Evolutionary conservation across 768 basidiomycete species (phyloP).

Genomic region (Rhizopogon vulgaris): DNA sequence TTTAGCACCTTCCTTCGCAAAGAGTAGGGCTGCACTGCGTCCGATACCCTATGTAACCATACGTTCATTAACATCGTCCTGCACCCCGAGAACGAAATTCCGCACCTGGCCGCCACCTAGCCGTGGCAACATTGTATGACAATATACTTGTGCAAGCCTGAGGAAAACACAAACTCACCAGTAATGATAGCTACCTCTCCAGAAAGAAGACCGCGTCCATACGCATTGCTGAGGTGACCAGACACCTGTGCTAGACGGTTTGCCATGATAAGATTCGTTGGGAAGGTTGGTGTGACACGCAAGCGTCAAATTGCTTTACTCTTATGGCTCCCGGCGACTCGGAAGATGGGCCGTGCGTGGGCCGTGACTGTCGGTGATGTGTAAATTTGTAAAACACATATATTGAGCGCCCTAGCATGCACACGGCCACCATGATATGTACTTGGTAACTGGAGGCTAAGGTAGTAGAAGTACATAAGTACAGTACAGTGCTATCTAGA

Average conservation of each 20-base stretch:
- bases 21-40: conserved; percentile 64
- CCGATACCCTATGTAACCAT: conserved; percentile 61
- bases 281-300: neutral
- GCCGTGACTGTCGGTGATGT: too few relatives aligned
- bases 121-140: neutral
- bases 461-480: too few relatives aligned
- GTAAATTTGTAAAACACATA: too few relatives aligned
- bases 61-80: neutral
- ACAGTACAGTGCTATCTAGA: too few relatives aligned
- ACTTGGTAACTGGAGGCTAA: too few relatives aligned
- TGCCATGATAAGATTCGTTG: conserved; percentile 33
- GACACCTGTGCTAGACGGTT: conserved; percentile 63
- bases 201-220: conserved; percentile 51
- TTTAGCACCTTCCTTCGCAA: conserved; percentile 81
- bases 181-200: conserved; percentile 86
- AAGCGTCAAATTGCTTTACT: neutral
- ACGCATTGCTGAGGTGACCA: conserved; percentile 53
- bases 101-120: conserved; percentile 71
- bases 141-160: neutral
- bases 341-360: too few relatives aligned
- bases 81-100: neutral
- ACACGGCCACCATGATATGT: too few relatives aligned
- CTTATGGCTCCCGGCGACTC: too few relatives aligned
- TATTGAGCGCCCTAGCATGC: too few relatives aligned
- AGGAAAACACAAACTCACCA: conserved; percentile 37